Evolutionary conservation across 345 rosid genomes (phyloP).

Genomic region (Toxicodendron radicans): DNA sequence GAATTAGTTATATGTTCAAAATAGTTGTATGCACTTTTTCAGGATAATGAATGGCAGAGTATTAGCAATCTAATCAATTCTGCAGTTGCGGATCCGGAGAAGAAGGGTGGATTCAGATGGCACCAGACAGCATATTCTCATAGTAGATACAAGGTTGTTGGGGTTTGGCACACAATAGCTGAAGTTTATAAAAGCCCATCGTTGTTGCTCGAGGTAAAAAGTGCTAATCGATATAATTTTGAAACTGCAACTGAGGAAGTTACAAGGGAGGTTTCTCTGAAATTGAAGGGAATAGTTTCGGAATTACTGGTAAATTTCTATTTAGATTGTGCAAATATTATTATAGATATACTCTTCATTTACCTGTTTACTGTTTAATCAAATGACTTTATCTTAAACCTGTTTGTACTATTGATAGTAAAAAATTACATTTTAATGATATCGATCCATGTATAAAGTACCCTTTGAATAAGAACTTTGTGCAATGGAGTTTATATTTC

Average conservation of each 20-base stretch:
- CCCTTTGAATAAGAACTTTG: not conserved
- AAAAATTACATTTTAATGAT: too few relatives aligned
- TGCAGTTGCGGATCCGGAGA: conserved; percentile 54
- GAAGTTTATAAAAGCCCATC: conserved; percentile 40
- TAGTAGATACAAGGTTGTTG: conserved; percentile 43
- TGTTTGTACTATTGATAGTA: not conserved
- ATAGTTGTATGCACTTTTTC: conserved; percentile 15
- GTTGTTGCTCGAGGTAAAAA: conserved; percentile 47
- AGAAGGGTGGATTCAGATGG: conserved; percentile 78
- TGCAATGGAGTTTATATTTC: too few relatives aligned
- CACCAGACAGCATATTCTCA: conserved; percentile 41
- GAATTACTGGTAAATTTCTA: conserved; percentile 27
- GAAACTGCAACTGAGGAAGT: conserved; percentile 36
- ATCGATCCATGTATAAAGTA: not conserved
- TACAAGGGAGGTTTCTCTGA: conserved; percentile 39
- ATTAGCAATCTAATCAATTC: conserved; percentile 43
- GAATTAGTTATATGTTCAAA: not conserved
- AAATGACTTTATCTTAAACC: not conserved
- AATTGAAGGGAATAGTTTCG: conserved; percentile 50
- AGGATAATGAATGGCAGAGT: conserved; percentile 60
- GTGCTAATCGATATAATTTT: conserved; percentile 57
- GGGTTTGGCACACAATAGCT: conserved; percentile 43
- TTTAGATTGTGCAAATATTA: not conserved
- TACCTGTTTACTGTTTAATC: not conserved
- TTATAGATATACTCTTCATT: not conserved